phyloP scores from a whole-genome alignment of 148 eudicot genomes.

The Nepenthes mirabilis region DNA sequence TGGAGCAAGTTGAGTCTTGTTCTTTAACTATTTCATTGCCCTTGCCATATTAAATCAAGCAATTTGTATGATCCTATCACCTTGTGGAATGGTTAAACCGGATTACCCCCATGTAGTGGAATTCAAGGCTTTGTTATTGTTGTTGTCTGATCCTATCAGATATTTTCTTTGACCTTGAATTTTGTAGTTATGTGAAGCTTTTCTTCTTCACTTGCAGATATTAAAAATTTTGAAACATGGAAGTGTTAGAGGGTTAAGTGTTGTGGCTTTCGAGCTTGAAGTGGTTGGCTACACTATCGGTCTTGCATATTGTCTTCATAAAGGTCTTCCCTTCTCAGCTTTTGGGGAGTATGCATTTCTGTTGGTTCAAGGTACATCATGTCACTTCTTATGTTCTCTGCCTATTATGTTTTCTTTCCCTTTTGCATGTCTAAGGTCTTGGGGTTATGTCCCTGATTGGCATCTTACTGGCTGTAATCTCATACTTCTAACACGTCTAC shows the following conservation, averaged over 20 bases:
- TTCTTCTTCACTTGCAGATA: slow-evolving; percentile 38
- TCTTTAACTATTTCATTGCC: no score
- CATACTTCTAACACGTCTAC: no score
- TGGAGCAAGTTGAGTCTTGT: no score
- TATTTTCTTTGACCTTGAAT: background rate
- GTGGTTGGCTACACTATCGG: slow-evolving; percentile 91
- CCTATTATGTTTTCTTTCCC: no score
- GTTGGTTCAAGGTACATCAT: slow-evolving; percentile 59
- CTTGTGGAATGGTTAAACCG: no score
- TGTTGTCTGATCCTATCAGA: slow-evolving; percentile 1
- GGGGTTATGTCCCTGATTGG: no score
- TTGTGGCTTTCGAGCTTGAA: slow-evolving; percentile 78
- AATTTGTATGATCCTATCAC: no score
- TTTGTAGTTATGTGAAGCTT: background rate
- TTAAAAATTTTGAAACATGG: slow-evolving; percentile 57
- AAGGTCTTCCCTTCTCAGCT: slow-evolving; percentile 95
- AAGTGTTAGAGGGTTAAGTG: slow-evolving; percentile 83
- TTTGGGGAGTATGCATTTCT: slow-evolving; percentile 89
- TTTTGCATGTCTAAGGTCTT: no score
- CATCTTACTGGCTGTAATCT: no score
- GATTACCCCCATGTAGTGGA: background rate
- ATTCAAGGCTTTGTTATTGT: background rate
- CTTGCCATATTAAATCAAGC: no score
- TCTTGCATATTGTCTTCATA: slow-evolving; percentile 90
- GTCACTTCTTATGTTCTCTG: background rate